Conservation (phyloP, 1,284 basidiomycete genomes). For the Cryptococcus neoformans region DNA sequence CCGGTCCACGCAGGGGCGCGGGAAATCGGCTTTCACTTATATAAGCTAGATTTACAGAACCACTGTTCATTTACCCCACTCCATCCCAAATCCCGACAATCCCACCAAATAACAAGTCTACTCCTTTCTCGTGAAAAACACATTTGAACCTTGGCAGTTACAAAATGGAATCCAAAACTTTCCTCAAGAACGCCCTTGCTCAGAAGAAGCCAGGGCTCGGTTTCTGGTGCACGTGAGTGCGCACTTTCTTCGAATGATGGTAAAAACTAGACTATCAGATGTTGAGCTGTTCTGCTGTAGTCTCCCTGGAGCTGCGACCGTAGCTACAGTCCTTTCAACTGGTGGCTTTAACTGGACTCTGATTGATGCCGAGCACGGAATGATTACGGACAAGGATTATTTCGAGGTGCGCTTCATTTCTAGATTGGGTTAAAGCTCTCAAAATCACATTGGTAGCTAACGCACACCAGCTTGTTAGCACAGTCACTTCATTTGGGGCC, state of each 20-base stretch:
- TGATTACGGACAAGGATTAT: slow-evolving; percentile 32
- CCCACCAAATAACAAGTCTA: no score
- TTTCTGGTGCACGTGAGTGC: slow-evolving; percentile 60
- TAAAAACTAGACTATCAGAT: neutral
- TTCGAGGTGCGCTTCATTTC: slow-evolving; percentile 19
- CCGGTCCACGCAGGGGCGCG: no score
- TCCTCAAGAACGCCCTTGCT: slow-evolving; percentile 55
- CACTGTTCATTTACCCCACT: no score
- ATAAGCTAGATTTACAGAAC: no score
- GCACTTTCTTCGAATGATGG: neutral
- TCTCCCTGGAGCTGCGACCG: slow-evolving; percentile 20
- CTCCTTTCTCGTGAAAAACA: no score
- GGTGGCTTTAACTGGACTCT: slow-evolving; percentile 38
- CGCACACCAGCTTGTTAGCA: slow-evolving; percentile 20
- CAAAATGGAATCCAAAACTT: slow-evolving; percentile 12
- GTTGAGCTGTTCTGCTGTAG: neutral
- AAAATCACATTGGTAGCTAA: neutral
- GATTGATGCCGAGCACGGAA: slow-evolving; percentile 33
- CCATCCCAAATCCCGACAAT: no score
- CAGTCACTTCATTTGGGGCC: slow-evolving; percentile 25
- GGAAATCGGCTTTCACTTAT: no score
- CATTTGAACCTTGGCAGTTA: no score
- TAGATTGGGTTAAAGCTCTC: neutral
- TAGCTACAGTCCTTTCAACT: slow-evolving; percentile 28
- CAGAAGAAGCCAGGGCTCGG: slow-evolving; percentile 62